Evolutionary conservation across 106 monocot species (phyloP).

Genomic region (Ottelia alismoides): DNA sequence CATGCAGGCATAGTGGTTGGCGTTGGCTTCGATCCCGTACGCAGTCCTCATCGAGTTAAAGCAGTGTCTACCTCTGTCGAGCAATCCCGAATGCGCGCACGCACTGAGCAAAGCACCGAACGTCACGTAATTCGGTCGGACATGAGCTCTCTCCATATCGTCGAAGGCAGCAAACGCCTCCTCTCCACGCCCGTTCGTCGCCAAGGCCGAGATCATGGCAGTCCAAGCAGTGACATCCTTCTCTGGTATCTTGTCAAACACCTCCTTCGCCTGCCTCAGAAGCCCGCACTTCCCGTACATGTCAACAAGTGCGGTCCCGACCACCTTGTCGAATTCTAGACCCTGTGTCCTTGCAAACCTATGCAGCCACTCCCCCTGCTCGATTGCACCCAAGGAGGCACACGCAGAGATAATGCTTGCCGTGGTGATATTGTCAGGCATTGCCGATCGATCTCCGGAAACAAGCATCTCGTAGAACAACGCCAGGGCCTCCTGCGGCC

Average conservation of each 20-base stretch:
- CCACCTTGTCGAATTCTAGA: slow-evolving; percentile 25
- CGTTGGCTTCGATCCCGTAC: slow-evolving; percentile 22
- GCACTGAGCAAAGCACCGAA: slow-evolving; percentile 34
- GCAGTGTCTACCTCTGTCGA: slow-evolving; percentile 23
- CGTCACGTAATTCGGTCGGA: slow-evolving; percentile 27
- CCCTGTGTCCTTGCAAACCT: slow-evolving; percentile 18
- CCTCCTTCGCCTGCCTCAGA: slow-evolving; percentile 22
- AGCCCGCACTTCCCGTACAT: slow-evolving; percentile 50
- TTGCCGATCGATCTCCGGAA: neutral
- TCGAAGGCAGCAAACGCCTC: slow-evolving; percentile 19
- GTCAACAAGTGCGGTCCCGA: slow-evolving; percentile 31
- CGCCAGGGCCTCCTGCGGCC: slow-evolving; percentile 24
- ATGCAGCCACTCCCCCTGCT: slow-evolving; percentile 39
- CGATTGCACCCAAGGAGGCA: slow-evolving; percentile 33
- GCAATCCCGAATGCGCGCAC: slow-evolving; percentile 28
- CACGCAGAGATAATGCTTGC: slow-evolving; percentile 30
- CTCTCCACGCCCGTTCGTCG: slow-evolving; percentile 22
- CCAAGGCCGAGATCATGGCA: slow-evolving; percentile 29
- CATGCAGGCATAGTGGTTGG: slow-evolving; percentile 34
- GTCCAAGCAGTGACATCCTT: slow-evolving; percentile 43
- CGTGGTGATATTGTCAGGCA: slow-evolving; percentile 29
- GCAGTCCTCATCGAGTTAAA: slow-evolving; percentile 19
- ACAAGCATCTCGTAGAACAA: slow-evolving; percentile 26
- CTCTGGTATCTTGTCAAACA: slow-evolving; percentile 16
- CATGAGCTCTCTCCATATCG: slow-evolving; percentile 19